These are phyloP conservation scores for Talaromyces sp. DNA, from an alignment of 2,329 filamentous ascomycete genomes.

Conservation along the genomic window DNA sequence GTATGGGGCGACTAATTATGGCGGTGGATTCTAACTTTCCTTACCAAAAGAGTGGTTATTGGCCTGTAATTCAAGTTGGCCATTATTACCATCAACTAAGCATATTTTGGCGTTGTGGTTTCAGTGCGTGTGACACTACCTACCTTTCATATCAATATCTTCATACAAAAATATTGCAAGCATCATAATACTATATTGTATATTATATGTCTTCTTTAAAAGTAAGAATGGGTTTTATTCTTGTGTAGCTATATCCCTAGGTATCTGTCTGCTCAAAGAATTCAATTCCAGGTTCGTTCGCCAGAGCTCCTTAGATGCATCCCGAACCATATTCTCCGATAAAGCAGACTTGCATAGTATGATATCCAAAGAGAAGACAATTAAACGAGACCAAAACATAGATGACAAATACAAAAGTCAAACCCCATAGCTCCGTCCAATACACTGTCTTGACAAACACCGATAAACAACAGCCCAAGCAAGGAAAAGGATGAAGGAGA, in stretches of 20 bases:
- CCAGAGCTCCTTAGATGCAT: slow-evolving; percentile 2
- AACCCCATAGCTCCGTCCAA: slow-evolving; percentile 6
- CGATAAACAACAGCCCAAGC: background rate
- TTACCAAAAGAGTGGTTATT: background rate
- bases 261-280: background rate
- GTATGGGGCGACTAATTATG: slow-evolving; percentile 50
- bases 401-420: background rate
- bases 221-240: background rate
- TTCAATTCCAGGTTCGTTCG: background rate
- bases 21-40: slow-evolving; percentile 13
- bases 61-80: background rate
- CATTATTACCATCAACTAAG: background rate
- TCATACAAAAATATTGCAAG: background rate
- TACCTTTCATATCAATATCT: background rate
- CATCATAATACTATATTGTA: background rate
- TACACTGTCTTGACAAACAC: slow-evolving; percentile 12
- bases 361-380: background rate
- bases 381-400: background rate
- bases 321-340: background rate
- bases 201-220: background rate
- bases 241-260: background rate
- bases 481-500: background rate
- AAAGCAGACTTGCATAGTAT: background rate
- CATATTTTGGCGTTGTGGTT: slow-evolving; percentile 2
- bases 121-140: background rate